Conservation (phyloP, 768 basidiomycete genomes). For the Tulasnella sp. region DNA sequence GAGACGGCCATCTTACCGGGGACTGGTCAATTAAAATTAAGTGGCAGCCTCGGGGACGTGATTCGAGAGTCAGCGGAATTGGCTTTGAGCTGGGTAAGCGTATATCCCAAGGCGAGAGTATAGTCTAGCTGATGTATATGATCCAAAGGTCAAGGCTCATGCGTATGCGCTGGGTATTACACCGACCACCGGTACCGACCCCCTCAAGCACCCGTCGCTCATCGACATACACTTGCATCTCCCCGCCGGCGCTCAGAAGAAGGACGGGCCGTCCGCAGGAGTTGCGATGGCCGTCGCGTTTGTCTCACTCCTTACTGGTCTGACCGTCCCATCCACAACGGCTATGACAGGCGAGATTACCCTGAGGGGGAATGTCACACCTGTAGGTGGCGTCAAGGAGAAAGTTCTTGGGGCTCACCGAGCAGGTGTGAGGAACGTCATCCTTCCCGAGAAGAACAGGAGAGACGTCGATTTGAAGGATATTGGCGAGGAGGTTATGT, state of each 20-base stretch:
- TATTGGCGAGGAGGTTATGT: constrained; percentile 41
- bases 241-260: constrained; percentile 83
- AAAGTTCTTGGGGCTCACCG: constrained; percentile 86
- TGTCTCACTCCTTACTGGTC: constrained; percentile 71
- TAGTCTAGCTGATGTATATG: too few species aligned
- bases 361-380: constrained; percentile 65
- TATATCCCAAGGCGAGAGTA: too few species aligned
- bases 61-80: constrained; percentile 89
- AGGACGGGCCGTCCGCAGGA: constrained; percentile 41
- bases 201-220: constrained; percentile 57
- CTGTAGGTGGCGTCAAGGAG: constrained; percentile 88
- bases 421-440: constrained; percentile 70
- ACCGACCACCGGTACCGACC: constrained; percentile 54
- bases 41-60: constrained; percentile 74
- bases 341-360: constrained; percentile 96
- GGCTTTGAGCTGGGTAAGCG: constrained; percentile 78
- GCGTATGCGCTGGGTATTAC: constrained; percentile 74
- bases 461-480: constrained; percentile 77
- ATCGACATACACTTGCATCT: constrained; percentile 85
- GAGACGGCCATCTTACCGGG: constrained; percentile 77
- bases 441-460: constrained; percentile 73
- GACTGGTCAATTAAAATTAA: constrained; percentile 58
- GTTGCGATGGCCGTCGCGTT: constrained; percentile 60
- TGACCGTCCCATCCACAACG: constrained; percentile 55
- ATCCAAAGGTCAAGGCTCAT: constrained; percentile 44